phyloP scores from a whole-genome alignment of 208 protist genomes.

The Leishmania martiniquensis region DNA sequence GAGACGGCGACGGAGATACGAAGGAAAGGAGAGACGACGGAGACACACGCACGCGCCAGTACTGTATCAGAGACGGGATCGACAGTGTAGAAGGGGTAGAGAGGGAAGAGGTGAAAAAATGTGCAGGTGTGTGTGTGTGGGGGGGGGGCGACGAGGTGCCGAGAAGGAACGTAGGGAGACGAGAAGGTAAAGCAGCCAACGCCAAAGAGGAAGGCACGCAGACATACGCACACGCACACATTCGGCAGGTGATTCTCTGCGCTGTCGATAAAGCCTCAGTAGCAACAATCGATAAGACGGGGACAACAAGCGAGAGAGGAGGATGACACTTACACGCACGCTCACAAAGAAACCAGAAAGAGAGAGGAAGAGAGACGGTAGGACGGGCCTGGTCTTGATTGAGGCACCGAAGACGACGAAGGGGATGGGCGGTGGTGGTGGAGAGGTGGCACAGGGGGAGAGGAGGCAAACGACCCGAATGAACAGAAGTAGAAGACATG shows the following conservation, averaged over 20 bases:
- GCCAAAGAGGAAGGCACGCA: not conserved
- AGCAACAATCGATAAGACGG: not conserved
- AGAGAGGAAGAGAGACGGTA: not conserved
- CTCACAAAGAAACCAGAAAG: too few species aligned
- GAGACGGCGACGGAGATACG: too few species aligned
- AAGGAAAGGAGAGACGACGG: too few species aligned
- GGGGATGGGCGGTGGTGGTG: not conserved
- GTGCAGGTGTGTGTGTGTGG: not conserved
- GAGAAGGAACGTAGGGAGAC: not conserved
- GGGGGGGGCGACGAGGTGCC: too few species aligned
- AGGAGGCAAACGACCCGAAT: not conserved
- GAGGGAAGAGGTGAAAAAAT: not conserved
- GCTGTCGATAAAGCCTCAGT: not conserved
- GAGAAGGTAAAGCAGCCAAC: not conserved
- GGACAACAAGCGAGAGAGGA: too few species aligned
- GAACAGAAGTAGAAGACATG: too few species aligned
- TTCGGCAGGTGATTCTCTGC: not conserved
- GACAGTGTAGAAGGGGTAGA: not conserved
- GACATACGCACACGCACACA: not conserved
- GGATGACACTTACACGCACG: too few species aligned
- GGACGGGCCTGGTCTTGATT: not conserved
- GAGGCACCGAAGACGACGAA: not conserved
- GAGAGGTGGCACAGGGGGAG: too few species aligned
- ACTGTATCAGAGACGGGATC: not conserved
- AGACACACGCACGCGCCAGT: not conserved